These are phyloP conservation scores for Metschnikowia kofuensis DNA, from an alignment of 805 yeast genomes.

Conservation along the genomic window DNA sequence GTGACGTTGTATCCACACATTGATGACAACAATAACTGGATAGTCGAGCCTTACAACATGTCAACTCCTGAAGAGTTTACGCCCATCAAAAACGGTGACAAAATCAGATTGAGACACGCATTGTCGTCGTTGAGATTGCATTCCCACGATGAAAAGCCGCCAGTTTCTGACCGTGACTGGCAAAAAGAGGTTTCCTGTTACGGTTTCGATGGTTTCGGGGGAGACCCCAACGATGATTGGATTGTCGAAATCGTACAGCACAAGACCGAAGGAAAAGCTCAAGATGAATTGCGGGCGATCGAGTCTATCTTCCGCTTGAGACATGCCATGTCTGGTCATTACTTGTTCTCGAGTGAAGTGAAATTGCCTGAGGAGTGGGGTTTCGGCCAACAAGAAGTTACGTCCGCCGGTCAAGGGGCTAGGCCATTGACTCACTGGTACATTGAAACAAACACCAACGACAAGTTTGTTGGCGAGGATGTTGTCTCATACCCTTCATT, in stretches of 20 bases:
- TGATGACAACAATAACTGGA: slow-evolving; percentile 73
- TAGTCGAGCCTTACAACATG: slow-evolving; percentile 63
- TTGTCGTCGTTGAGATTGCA: slow-evolving; percentile 66
- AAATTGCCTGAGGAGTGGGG: slow-evolving; percentile 82
- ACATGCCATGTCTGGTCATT: slow-evolving; percentile 79
- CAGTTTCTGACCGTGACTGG: slow-evolving; percentile 77
- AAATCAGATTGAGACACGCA: slow-evolving; percentile 63
- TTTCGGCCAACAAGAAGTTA: slow-evolving; percentile 80
- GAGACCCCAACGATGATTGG: slow-evolving; percentile 85
- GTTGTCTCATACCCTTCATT: slow-evolving; percentile 48
- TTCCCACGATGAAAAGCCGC: slow-evolving; percentile 80
- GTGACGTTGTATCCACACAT: slow-evolving; percentile 76
- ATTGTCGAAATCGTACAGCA: slow-evolving; percentile 66
- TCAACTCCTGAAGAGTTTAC: slow-evolving; percentile 58
- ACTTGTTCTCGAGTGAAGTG: slow-evolving; percentile 69
- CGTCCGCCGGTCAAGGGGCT: slow-evolving; percentile 71
- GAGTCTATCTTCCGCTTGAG: slow-evolving; percentile 69
- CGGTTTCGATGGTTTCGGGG: slow-evolving; percentile 72
- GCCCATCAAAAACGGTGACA: slow-evolving; percentile 64
- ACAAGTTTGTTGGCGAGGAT: slow-evolving; percentile 32
- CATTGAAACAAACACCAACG: slow-evolving; percentile 66
- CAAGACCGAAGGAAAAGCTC: slow-evolving; percentile 48
- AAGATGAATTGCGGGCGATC: slow-evolving; percentile 56
- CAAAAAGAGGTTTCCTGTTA: slow-evolving; percentile 78
- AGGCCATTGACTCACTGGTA: slow-evolving; percentile 65